Conservation (phyloP, 345 rosid genomes). For the Syzygium aqueum region DNA sequence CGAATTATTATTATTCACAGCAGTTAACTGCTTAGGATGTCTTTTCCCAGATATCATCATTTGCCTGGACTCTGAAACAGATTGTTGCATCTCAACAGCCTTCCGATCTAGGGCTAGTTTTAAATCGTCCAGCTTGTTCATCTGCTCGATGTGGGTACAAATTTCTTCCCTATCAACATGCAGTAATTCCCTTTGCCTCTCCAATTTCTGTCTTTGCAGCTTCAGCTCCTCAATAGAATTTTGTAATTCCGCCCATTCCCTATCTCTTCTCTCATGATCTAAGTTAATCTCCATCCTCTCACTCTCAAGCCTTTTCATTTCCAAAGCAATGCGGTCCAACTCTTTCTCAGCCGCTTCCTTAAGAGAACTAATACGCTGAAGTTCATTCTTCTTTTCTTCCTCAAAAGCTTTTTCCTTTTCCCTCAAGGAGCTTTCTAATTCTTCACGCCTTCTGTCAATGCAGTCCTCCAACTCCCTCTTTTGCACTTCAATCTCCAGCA, state of each 20-base stretch:
- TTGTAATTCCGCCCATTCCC: constrained; percentile 72
- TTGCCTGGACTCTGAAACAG: constrained; percentile 48
- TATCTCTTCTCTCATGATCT: constrained; percentile 77
- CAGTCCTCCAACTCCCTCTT: constrained; percentile 74
- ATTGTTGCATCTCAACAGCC: constrained; percentile 61
- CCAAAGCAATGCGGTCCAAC: constrained; percentile 54
- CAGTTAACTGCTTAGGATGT: constrained; percentile 26
- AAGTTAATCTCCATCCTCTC: constrained; percentile 69
- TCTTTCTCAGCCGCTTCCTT: constrained; percentile 65
- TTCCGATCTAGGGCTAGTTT: constrained; percentile 60
- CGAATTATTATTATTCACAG: constrained; percentile 24
- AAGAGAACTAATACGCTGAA: constrained; percentile 44
- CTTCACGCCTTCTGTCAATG: constrained; percentile 70
- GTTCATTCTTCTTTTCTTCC: constrained; percentile 63
- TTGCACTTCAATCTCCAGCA: constrained; percentile 75
- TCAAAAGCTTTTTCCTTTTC: constrained; percentile 80
- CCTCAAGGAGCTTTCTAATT: constrained; percentile 55
- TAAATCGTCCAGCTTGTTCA: constrained; percentile 70
- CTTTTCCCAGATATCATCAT: constrained; percentile 42
- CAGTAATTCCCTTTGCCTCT: constrained; percentile 71
- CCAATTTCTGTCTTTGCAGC: constrained; percentile 64
- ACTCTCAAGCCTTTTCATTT: constrained; percentile 69
- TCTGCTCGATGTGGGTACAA: constrained; percentile 49
- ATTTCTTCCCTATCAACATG: constrained; percentile 72
- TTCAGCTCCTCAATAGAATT: constrained; percentile 72